Base-by-base conservation (phyloP, 495 filamentous ascomycete species). In the Penicillium canescens region DNA sequence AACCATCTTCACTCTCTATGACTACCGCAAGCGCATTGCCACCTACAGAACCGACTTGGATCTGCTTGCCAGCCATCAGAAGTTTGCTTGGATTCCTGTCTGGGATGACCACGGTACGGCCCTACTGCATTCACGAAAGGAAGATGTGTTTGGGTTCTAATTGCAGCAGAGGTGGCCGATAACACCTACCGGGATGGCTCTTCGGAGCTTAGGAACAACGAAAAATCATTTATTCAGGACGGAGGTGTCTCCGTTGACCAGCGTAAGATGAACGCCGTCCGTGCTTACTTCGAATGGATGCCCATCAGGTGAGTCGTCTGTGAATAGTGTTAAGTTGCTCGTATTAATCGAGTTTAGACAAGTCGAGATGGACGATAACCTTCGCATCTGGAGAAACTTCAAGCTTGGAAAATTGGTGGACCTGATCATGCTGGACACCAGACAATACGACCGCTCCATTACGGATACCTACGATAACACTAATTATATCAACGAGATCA, bases 211-310 rank as follows among this genome's bases (percentile, higher is more conserved):
- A 79, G 77, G 58, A 86, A 88, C 61, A 84, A 80, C 21, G 82
- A 86, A 54, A 71, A 79, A 3, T 83, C 82, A 0, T 87, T 86
- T 64, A 66, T 84, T 40, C 61, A 70, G 38, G 78, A 82, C 43
- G 84, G 83, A 2, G 54, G 54, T 7, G 74, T 86, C 28, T 75
- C 76, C 41, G 80, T 86, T 41, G 83, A 86, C 45, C 83, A 86
- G 63, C 75, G 84, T 31, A 86, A 84, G 67, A 83, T 86, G 77
- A 85, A 88, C 52, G 86, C 84, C 6, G 84, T 88, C 18, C 72
- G 86, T 34, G 84, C 86, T 0, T 88, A 88, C 61, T 89, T 88
- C 47, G 86, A 89, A 60, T 89, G 86, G 85, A 86, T 78, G 75
- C 75, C 68, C 14, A 59, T 71, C 35, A 66, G 68, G 59, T 59